A percentile compares a stretch with the other conserved stretches of the same genome.
Evolutionary conservation across 768 basidiomycete species (phyloP).

Genomic region (Grammothele lineata): DNA sequence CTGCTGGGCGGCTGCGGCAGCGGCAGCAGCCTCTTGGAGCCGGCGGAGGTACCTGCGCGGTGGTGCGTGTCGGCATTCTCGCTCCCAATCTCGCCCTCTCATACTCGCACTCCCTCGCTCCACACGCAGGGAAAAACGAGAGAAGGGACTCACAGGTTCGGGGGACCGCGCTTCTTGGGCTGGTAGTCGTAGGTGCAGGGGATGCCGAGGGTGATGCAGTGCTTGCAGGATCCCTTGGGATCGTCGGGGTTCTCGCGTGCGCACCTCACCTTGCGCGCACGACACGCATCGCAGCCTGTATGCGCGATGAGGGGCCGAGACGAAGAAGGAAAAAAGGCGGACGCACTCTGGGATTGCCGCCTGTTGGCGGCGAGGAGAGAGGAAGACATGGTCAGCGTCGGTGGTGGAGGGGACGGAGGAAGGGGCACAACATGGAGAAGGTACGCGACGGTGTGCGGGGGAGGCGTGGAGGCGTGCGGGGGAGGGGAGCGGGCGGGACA

Average conservation of each 20-base stretch:
- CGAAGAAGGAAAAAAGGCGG: constrained; percentile 10
- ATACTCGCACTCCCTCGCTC: too few relatives aligned
- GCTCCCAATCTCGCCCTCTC: constrained; percentile 4
- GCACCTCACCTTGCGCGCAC: constrained; percentile 84
- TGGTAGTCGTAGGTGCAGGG: constrained; percentile 90
- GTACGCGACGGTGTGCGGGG: constrained; percentile 27
- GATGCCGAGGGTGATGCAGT: constrained; percentile 77
- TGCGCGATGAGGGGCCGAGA: constrained; percentile 18
- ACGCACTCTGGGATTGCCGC: constrained; percentile 83
- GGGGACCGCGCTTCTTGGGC: constrained; percentile 91
- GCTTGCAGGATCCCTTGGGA: constrained; percentile 77
- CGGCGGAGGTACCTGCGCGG: constrained; percentile 65
- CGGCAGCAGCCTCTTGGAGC: constrained; percentile 68
- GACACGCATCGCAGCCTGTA: constrained; percentile 80
- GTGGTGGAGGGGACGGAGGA: constrained; percentile 16
- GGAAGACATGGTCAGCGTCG: neutral
- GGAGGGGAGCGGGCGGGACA: constrained; percentile 33
- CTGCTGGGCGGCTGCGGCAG: constrained; percentile 49
- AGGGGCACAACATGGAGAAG: constrained; percentile 18
- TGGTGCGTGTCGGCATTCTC: constrained; percentile 5
- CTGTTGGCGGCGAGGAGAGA: constrained; percentile 32
- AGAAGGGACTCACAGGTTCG: constrained; percentile 67
- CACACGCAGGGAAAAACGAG: neutral
- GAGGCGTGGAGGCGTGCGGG: constrained; percentile 38
- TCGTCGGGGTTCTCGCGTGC: constrained; percentile 77